Evolutionary conservation across 345 rosid genomes (phyloP), one percentile per base, ranked within the genome.

Genomic region (Gynandropsis gynandra): DNA sequence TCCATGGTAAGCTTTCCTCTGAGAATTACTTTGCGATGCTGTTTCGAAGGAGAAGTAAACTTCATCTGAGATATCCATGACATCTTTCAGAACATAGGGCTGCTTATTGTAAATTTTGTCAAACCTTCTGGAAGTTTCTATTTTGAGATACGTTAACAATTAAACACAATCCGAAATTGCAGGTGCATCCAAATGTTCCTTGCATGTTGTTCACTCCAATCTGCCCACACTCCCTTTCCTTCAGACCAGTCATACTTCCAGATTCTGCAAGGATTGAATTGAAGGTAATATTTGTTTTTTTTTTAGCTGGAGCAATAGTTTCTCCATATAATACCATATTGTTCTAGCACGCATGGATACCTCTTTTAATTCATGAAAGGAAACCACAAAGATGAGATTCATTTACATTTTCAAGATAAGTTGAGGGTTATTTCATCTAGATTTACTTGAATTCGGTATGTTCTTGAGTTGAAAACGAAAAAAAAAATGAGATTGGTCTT

Each of bases 111-210:
- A 17, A 3, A 29, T 16, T 4, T 16, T 17, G 17, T 47, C 18
- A 44, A 19, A 16, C 13, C 17, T 38, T 58, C 36, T 8, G 3
- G 11, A 7, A 36, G 11, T 36, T n/a, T 1, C 4, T 31, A 21
- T 34, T 52, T 37, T 47, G 11, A 52, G 33, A 16, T 5, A 16
- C 43, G 14, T 15, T n/a, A 15, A 33, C 52, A 45, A 10, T 36
- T 7, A 0, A 40, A 40, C 52, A 12, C 17, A 27, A 43, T 50
- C 47, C 44, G 39, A 54, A 35, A 66, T 63, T 41, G 75, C 80
- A 92, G 98, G 96, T 92, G 65, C 98, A 92, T 80, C 98, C 98
- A 54, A 92, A 87, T 59, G 96, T 92, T 75, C 96, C 98, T 35
- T 92, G 98, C 71, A 92, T 92, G 96, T 59, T 92, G 50, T 92